Evolutionary conservation across 495 filamentous ascomycete species (phyloP), one percentile per base, ranked within the genome.

Genomic region (Aspergillus hancockii): DNA sequence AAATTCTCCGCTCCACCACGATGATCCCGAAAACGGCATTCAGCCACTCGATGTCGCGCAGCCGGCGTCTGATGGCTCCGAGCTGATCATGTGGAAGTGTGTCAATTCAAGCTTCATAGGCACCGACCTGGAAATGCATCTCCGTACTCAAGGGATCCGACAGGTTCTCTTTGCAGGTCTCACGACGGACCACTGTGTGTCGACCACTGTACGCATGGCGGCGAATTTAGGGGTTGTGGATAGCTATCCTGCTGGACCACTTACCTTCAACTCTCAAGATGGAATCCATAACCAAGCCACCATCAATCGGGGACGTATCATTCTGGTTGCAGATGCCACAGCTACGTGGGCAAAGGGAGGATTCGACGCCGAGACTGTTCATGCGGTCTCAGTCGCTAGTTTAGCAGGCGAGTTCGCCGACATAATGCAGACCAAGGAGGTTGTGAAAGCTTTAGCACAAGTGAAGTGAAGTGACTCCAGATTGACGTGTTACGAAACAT

Each of bases 111-210:
- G 74, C 0, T 81, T 82, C 52, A 76, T 82, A 30, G 79, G 78
- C 10, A 80, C 77, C 8, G 59, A 69, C 0, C 70, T 83, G 7
- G 78, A 79, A 45, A 38, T 59, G 1, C 65, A 74, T 41, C 59
- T 83, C 43, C 70, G 67, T 9, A 53, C 62, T 25, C 69, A 69
- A 22, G 70, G 63, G 0, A 63, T 79, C 22, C 61, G 73, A 7
- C 72, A 78, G 55, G 59, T 83, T 2, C 54, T 80, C 38, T 54
- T 81, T 50, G 68, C 71, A 10, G 79, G 79, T 1, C 58, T 82
- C 52, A 80, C 77, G 0, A 81, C 78, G 32, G 79, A 81, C 65
- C 79, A 81, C 52, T 83, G 79, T 45, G 77, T 82, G 23, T 79
- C 75, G 51, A 83, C 79, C 7, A 78, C 79, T 4, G 68, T 74